phyloP scores from a whole-genome alignment of 2,329 filamentous ascomycete genomes.

The Penicillium expansum region DNA sequence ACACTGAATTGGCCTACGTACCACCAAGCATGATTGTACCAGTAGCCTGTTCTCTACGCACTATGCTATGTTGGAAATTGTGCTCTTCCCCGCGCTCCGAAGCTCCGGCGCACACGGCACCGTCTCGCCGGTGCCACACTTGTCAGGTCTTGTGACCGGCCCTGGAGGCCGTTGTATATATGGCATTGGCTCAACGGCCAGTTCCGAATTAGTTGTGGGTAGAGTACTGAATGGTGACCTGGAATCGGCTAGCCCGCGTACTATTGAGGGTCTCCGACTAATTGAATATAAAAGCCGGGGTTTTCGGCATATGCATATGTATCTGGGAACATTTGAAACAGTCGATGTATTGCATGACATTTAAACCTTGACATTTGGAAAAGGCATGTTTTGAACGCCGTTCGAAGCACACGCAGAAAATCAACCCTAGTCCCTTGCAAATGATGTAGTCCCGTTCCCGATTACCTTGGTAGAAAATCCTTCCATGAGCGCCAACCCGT shows the following conservation, averaged over 20 bases:
- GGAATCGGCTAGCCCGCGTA: too few relatives aligned
- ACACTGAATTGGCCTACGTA: not conserved
- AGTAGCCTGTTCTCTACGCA: not conserved
- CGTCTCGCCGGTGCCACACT: not conserved
- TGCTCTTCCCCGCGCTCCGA: not conserved
- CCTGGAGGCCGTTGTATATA: not conserved
- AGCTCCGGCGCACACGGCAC: not conserved
- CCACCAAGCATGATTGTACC: not conserved
- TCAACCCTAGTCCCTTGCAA: constrained; percentile 7
- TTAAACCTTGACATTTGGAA: not conserved
- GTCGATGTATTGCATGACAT: not conserved
- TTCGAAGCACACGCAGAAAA: constrained; percentile 6
- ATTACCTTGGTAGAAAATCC: constrained; percentile 9
- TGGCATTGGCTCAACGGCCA: not conserved
- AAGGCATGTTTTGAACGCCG: constrained; percentile 9
- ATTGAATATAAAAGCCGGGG: not conserved
- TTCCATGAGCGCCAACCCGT: constrained; percentile 25
- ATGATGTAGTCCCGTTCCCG: constrained; percentile 19
- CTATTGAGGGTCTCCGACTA: not conserved
- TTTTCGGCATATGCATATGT: not conserved
- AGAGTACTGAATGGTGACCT: not conserved
- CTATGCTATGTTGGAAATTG: not conserved
- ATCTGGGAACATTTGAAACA: not conserved
- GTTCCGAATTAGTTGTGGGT: not conserved
- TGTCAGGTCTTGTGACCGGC: not conserved